Evolutionary conservation across 345 rosid species (phyloP), one percentile per base, ranked within the genome.

Genomic region (Atalantia buxifolia): DNA sequence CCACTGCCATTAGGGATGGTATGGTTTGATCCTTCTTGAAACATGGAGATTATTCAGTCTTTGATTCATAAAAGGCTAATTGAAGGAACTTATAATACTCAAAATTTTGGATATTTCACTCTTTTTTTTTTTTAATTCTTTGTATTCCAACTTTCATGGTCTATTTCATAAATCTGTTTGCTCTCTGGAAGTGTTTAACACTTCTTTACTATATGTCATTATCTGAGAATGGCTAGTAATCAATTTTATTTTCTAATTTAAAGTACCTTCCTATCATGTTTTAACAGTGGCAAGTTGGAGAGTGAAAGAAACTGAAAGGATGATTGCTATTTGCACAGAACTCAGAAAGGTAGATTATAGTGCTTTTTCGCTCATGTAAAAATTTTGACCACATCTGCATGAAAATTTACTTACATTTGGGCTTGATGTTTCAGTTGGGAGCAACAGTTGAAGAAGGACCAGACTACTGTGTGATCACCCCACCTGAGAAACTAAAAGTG

Each of bases 401-500:
- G 38, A 27, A 48, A 18, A 40, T 75, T 72, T 31, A 24, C 35
- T 76, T 14, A 77, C 53, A 57, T 76, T 38, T n/a, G 70, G 31
- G 62, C 56, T 45, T 71, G 56, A 3, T 63, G 6, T 68, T 78
- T 72, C 90, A 97, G 99, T 87, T 97, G 64, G 99, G 98, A 75
- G 99, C 99, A 75, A 90, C 86, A n/a, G 98, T 97, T 27, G 98
- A 94, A 85, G 99, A 93, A 86, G 99, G 99, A 67, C 84, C 97
- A 62, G 98, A 97, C 76, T 94, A 92, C 79, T 97, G 98, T 76
- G 90, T 94, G 83, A 97, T 97, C 72, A 94, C 97, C 81, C 98
- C 98, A 35, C 98, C 99, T 0, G 89, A 92, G 76, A 96, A 91
- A 79, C 77, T 96, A 75, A 91, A 85, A 10, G 80, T 89, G 6